phyloP scores from a whole-genome alignment of 1,139 yeast species.

The Yamadazyma blattariae region DNA sequence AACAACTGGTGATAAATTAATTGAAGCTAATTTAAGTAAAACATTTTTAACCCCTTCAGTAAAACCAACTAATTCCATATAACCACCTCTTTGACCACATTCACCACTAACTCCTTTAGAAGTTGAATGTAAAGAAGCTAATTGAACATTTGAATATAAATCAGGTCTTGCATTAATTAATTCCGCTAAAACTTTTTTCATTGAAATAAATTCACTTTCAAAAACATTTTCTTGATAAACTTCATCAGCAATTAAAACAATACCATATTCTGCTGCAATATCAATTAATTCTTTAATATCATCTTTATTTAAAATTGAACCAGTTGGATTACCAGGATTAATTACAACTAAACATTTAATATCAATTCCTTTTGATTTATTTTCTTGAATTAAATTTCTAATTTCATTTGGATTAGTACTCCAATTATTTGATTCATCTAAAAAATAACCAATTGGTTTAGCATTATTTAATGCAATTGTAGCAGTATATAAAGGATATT shows the following conservation, averaged over 20 bases:
- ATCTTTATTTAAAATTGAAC: slow-evolving; percentile 65
- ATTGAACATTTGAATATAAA: slow-evolving; percentile 67
- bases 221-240: slow-evolving; percentile 93
- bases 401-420: slow-evolving; percentile 72
- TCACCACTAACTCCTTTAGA: slow-evolving; percentile 97
- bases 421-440: slow-evolving; percentile 83
- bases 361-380: slow-evolving; percentile 52
- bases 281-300: slow-evolving; percentile 70
- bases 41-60: slow-evolving; percentile 64
- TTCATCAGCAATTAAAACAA: slow-evolving; percentile 95
- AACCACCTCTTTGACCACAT: slow-evolving; percentile 99
- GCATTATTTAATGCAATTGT: slow-evolving; percentile 80
- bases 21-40: slow-evolving; percentile 81
- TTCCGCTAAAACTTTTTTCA: slow-evolving; percentile 64
- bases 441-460: slow-evolving; percentile 80
- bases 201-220: slow-evolving; percentile 61
- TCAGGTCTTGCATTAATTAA: slow-evolving; percentile 54
- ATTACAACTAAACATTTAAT: slow-evolving; percentile 86
- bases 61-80: slow-evolving; percentile 90
- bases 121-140: slow-evolving; percentile 92
- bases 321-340: slow-evolving; percentile 98
- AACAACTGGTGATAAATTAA: slow-evolving; percentile 89
- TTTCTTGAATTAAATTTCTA: slow-evolving; percentile 50
- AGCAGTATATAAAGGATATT: slow-evolving; percentile 95
- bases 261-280: slow-evolving; percentile 79